These are phyloP conservation scores for Annulohypoxylon bovei DNA, from an alignment of 495 filamentous ascomycete species.

Conservation along the genomic window DNA sequence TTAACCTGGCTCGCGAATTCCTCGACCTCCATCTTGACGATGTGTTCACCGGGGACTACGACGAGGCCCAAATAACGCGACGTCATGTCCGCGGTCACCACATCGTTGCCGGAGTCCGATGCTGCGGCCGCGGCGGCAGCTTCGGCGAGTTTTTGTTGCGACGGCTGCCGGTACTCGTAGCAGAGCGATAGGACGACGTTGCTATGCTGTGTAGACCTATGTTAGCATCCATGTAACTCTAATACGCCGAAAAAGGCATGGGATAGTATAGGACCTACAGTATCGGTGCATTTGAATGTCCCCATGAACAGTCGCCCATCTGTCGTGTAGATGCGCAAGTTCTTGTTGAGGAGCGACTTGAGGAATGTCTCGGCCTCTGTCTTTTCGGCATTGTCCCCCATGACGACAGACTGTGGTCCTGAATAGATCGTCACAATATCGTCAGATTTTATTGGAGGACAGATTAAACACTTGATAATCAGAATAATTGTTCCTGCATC, in stretches of 20 bases:
- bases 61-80: conserved; percentile 89
- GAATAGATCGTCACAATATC: neutral
- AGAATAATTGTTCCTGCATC: neutral
- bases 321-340: conserved; percentile 80
- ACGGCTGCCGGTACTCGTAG: conserved; percentile 85
- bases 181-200: conserved; percentile 89
- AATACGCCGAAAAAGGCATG: neutral
- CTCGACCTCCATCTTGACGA: conserved; percentile 89
- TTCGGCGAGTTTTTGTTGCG: conserved; percentile 59
- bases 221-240: neutral
- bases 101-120: conserved; percentile 41
- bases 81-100: conserved; percentile 74
- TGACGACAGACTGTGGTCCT: neutral
- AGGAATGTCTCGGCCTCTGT: conserved; percentile 55
- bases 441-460: neutral
- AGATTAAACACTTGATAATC: neutral
- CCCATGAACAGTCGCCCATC: conserved; percentile 91
- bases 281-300: conserved; percentile 92
- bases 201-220: conserved; percentile 48
- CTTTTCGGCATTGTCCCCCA: conserved; percentile 40
- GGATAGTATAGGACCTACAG: conserved; percentile 61
- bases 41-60: conserved; percentile 86
- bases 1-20: conserved; percentile 65
- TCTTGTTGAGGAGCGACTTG: conserved; percentile 68
- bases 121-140: conserved; percentile 54